Evolutionary conservation across 2,329 filamentous ascomycete species (phyloP), one percentile per base, ranked within the genome.

Genomic region (Phaeosphaeria sp.): DNA sequence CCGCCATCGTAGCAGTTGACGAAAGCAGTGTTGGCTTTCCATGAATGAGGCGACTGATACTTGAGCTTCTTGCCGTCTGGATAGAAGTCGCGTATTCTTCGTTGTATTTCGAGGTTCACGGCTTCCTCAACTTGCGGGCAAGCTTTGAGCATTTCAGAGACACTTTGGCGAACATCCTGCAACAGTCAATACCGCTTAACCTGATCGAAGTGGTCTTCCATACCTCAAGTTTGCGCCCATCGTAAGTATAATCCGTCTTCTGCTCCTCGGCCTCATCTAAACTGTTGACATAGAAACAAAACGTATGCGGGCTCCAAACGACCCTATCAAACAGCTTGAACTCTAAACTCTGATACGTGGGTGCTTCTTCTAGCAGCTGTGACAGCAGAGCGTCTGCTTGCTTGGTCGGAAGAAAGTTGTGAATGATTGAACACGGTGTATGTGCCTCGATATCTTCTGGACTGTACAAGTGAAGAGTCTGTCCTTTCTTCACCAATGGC

Each of bases 1-100:
- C 87, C 89, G 0, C 93, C 93, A 67, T 89, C 83, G 75, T 99
- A 99, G 80, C 92, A 96, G 75, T 99, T 99, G 17, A 96, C 93
- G 71, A 97, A 94, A 0, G 93, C 92, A 0, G 92, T 92, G 72
- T 98, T 98, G 9, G 94, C 91, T 8, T 81, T 81, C 93, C 94
- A 98, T 0, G 83, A 78, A 0, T 84, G 77, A 0, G 91, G 85
- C 0, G 89, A 90, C 71, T 97, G 93, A 66, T 91, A 88, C 65
- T 84, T 88, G 25, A 97, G 84, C 74, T 94, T 96, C 74, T 86
- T 83, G 13, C 88, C 87, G 18, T 80, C 80, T 0, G 90, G 89
- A 59, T 95, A 92, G 53, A 84, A 84, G 2, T 85, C 83, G 48
- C 80, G 80, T 59, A 94, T 95, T 7, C 93, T 88, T 6, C 83